Base-by-base conservation (phyloP, 768 basidiomycete species). In the Lactarius sanguifluus region DNA sequence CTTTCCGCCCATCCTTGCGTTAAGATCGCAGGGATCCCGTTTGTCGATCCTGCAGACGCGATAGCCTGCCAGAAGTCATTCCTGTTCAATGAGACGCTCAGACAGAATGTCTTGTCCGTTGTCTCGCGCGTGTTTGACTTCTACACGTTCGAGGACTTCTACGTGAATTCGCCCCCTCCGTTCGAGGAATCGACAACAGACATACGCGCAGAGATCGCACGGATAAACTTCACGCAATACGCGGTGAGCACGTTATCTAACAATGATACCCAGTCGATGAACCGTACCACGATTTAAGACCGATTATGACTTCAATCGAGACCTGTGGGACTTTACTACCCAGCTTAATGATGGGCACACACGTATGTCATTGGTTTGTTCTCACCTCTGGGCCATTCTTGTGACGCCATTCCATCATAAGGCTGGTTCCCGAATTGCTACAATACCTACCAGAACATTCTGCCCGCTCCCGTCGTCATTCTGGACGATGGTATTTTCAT, bases 311-410 rank as follows among this genome's bases (percentile, higher is more conserved):
- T 87, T 89, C 75, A 86, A 83, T 70, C 77, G 76, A 57, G 86
- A 81, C 45, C 71, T 89, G n/a, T 87, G 82, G 66, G 78, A 85
- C 61, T 82, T 85, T 66, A 81, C 80, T 0, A 85, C 79, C n/a
- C 80, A 79, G 57, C 69, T 89, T 55, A 88, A 89, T 71, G 86
- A 88, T 70, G 87, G 87, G 5, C 87, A 88, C 71, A 89, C 87
- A 18, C 80, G 86, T 84, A 74, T 34, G 80, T 72, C 41, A 8
- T 66, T 28, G 23, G 25, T 23, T 28, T 45, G n/a, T 6, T 34
- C 5, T 41, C 16, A 5, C 13, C 52, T 18, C 10, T 47, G 10
- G 15, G 40, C 13, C 10, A 23, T 20, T 9, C 47, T 32, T 32
- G 6, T 30, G 34, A 23, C 30, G 1, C 23, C 20, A n/a, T 60